Conservation (phyloP, 352 stramenopile genomes). For the Globisporangium megalacanthum region DNA sequence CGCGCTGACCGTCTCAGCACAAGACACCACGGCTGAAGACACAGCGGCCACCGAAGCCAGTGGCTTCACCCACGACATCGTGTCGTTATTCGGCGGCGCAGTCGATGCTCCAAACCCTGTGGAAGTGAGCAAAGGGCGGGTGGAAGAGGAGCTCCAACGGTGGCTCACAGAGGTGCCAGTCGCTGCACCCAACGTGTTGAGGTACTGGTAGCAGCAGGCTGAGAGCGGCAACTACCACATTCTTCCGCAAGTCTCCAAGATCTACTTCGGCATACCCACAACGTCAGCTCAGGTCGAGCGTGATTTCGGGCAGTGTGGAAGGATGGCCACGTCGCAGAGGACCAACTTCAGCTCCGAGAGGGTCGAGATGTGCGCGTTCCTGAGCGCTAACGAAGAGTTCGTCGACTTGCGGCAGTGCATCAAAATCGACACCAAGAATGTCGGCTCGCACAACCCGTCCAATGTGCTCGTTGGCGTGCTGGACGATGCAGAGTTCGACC, state of each 20-base stretch:
- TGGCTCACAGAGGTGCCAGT: neutral
- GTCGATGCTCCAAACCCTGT: neutral
- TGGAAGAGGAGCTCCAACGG: neutral
- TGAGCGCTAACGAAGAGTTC: no score
- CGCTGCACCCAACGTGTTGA: neutral
- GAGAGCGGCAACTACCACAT: neutral
- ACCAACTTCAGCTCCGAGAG: no score
- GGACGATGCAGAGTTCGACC: no score
- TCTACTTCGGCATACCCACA: slow-evolving; percentile 4
- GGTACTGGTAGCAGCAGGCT: neutral
- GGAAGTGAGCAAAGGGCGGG: neutral
- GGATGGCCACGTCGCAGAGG: slow-evolving; percentile 3
- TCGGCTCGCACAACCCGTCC: no score
- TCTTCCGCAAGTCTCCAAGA: slow-evolving; percentile 6
- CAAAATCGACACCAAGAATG: no score
- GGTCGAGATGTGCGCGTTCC: no score
- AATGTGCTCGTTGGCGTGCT: no score
- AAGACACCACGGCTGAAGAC: neutral
- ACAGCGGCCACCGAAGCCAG: neutral
- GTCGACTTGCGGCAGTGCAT: no score
- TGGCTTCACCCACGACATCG: neutral
- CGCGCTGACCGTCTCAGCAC: no score
- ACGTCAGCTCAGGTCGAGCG: slow-evolving; percentile 12
- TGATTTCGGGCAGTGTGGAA: slow-evolving; percentile 9
- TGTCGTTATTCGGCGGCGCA: neutral